A percentile compares a stretch with the other conserved stretches of the same genome.
phyloP scores from a whole-genome alignment of 768 basidiomycete species.

The Tephrocybe sp. region DNA sequence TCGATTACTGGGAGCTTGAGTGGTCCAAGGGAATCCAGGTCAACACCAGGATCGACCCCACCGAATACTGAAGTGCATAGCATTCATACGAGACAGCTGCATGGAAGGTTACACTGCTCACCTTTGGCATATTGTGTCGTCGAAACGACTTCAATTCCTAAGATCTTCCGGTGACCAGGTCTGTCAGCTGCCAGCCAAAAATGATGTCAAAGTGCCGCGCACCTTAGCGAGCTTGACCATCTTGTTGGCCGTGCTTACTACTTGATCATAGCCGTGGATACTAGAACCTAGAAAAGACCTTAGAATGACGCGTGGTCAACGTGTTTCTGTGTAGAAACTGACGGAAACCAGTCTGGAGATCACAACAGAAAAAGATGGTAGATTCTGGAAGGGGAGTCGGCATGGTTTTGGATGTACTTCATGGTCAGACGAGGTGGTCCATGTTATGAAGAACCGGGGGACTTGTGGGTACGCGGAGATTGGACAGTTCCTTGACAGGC shows the following conservation, averaged over 20 bases:
- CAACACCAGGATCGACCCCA: constrained; percentile 60
- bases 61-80: constrained; percentile 59
- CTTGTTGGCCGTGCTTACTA: constrained; percentile 71
- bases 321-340: constrained; percentile 20
- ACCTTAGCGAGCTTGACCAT: constrained; percentile 78
- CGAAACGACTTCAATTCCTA: constrained; percentile 69
- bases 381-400: constrained; percentile 32
- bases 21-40: constrained; percentile 49
- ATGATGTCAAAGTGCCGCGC: not conserved
- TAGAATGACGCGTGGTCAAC: constrained; percentile 1
- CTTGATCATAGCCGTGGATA: constrained; percentile 71
- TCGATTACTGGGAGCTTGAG: constrained; percentile 61
- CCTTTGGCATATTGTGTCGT: constrained; percentile 87
- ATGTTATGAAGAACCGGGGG: constrained; percentile 1
- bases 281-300: constrained; percentile 29
- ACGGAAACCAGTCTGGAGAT: constrained; percentile 81
- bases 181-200: not conserved
- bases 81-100: not conserved
- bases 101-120: constrained; percentile 23
- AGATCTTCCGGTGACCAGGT: constrained; percentile 38
- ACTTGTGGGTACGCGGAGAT: constrained; percentile 10
- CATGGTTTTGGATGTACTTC: constrained; percentile 17
- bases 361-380: constrained; percentile 78
- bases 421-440: constrained; percentile 8
- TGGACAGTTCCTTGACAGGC: not conserved